Conservation (phyloP, 176 grass and related monocot genomes). For the Hordeum vulgare region DNA sequence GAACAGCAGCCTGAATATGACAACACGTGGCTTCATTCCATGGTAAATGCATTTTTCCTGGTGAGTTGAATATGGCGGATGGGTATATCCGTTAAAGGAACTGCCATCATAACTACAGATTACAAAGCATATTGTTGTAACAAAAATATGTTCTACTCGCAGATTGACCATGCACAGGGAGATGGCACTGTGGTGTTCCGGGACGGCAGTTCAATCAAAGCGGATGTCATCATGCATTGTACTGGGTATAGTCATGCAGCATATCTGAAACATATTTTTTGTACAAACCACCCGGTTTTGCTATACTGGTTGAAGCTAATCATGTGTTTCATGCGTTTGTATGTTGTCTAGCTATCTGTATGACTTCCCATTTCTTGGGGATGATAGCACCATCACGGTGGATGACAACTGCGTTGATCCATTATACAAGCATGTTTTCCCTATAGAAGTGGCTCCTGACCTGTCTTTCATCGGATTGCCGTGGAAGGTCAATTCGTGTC, state of each 20-base stretch:
- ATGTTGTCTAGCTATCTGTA: conserved; percentile 55
- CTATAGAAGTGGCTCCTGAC: conserved; percentile 36
- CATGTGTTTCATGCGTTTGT: background rate
- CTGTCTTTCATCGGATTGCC: conserved; percentile 66
- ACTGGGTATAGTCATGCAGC: conserved; percentile 46
- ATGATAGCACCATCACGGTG: conserved; percentile 45
- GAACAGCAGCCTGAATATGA: conserved; percentile 49
- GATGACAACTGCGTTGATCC: conserved; percentile 66
- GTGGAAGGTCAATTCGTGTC: conserved; percentile 32
- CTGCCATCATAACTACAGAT: background rate
- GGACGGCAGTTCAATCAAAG: conserved; percentile 51
- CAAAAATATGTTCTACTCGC: conserved; percentile 24
- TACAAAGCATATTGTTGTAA: background rate
- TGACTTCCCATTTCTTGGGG: conserved; percentile 57
- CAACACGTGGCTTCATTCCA: conserved; percentile 81
- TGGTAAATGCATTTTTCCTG: conserved; percentile 42
- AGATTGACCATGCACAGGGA: conserved; percentile 43
- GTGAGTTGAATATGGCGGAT: conserved; percentile 29
- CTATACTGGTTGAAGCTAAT: conserved; percentile 12
- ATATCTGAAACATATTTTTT: background rate
- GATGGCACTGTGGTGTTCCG: conserved; percentile 62
- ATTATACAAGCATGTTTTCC: conserved; percentile 74
- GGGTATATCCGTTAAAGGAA: conserved; percentile 25
- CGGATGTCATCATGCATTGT: conserved; percentile 72
- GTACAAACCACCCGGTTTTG: background rate